A percentile compares a stretch with the other conserved stretches of the same genome.
Conservation (phyloP, 73 alveolate species). For the Paramecium sonneborni region DNA sequence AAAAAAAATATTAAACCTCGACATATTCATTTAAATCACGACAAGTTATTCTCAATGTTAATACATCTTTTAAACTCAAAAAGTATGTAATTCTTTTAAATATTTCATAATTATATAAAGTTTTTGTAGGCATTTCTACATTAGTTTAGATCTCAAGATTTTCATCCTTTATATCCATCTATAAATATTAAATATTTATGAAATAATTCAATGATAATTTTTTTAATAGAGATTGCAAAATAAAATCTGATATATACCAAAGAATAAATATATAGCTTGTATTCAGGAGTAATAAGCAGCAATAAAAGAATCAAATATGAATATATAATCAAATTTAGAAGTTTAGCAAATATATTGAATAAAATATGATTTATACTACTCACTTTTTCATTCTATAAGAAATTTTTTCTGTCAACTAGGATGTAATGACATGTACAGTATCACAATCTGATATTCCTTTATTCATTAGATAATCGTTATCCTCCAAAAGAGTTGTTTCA, state of each 20-base stretch:
- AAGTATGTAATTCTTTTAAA: neutral
- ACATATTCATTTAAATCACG: neutral
- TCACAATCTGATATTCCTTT: neutral
- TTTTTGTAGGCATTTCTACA: neutral
- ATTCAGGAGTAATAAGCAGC: too few species aligned
- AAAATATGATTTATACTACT: neutral
- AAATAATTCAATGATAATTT: neutral
- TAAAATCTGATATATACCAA: neutral
- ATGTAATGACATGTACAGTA: slow-evolving; percentile 48
- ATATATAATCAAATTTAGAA: too few species aligned
- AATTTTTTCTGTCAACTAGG: slow-evolving; percentile 15
- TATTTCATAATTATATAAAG: neutral
- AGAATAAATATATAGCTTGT: too few species aligned
- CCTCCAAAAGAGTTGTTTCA: neutral
- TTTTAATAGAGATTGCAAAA: neutral
- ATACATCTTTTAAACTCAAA: neutral
- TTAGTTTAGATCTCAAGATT: neutral
- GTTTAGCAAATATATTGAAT: neutral
- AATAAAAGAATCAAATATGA: too few species aligned
- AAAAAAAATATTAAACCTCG: neutral
- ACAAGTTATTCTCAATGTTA: neutral
- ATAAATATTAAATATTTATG: neutral
- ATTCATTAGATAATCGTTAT: neutral
- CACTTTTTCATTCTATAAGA: neutral
- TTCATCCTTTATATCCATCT: neutral